A percentile compares a stretch with the other conserved stretches of the same genome.
These are phyloP conservation scores for Oenanthe javanica DNA, from an alignment of 140 eudicot species.

Conservation along the genomic window DNA sequence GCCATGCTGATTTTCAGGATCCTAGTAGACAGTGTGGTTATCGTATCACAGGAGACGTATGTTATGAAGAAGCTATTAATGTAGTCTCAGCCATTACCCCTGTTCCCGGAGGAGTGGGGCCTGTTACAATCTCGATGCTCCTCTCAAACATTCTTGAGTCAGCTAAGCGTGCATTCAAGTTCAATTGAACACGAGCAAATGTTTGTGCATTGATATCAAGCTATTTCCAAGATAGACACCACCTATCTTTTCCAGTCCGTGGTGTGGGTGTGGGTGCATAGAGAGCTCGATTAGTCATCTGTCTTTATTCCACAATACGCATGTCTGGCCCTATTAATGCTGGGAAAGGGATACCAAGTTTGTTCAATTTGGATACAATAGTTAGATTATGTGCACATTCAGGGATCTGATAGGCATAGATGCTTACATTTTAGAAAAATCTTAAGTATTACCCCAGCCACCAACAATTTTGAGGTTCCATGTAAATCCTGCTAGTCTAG, in stretches of 20 bases:
- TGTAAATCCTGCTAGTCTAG: background rate
- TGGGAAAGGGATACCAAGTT: background rate
- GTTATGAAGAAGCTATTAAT: constrained; percentile 54
- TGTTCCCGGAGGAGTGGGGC: constrained; percentile 25
- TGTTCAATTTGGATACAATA: background rate
- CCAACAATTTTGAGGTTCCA: background rate
- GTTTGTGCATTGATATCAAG: background rate
- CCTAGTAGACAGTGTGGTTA: constrained; percentile 30
- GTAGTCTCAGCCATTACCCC: constrained; percentile 61
- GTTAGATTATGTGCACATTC: background rate
- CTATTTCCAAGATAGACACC: background rate
- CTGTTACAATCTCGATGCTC: constrained; percentile 24
- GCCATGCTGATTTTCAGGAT: constrained; percentile 35
- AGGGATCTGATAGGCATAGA: background rate
- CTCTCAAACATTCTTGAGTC: constrained; percentile 23
- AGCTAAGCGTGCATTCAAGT: constrained; percentile 19
- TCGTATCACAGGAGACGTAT: constrained; percentile 59
- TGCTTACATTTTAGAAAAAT: background rate
- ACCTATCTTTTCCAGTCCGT: background rate
- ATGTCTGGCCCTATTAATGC: background rate
- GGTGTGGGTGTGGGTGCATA: background rate
- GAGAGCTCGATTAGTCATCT: background rate
- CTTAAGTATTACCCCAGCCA: background rate
- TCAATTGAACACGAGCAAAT: background rate
- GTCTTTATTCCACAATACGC: background rate